Evolutionary conservation across 129 eudicot species (phyloP).

Genomic region (Saussurea involucrata): DNA sequence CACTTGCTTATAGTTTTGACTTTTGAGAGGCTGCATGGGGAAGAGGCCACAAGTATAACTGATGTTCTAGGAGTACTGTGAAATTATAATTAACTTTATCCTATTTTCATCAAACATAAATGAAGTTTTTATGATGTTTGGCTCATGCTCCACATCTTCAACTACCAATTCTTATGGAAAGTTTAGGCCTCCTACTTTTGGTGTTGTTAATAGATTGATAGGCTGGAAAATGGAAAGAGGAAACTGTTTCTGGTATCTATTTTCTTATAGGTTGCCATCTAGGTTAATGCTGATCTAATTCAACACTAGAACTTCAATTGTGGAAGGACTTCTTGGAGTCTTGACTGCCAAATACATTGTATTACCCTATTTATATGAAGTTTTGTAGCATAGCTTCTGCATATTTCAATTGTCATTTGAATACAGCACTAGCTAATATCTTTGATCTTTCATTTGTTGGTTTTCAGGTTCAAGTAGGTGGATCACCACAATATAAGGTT

Average conservation of each 20-base stretch:
- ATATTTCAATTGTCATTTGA: neutral
- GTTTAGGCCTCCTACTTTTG: neutral
- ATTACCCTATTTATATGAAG: neutral
- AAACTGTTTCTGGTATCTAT: neutral
- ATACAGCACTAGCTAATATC: neutral
- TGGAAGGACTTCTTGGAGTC: neutral
- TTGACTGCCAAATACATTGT: neutral
- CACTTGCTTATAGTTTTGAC: neutral
- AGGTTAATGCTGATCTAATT: constrained; percentile 1
- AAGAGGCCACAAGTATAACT: neutral
- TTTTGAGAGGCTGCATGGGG: neutral
- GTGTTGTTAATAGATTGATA: neutral
- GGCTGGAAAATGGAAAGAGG: neutral
- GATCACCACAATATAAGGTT: constrained; percentile 69
- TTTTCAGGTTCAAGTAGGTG: constrained; percentile 77
- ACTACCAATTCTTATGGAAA: neutral
- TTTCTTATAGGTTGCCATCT: neutral
- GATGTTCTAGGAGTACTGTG: neutral
- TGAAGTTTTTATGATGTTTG: neutral
- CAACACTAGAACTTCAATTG: neutral
- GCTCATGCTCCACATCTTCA: neutral
- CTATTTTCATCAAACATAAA: neutral
- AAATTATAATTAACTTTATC: neutral
- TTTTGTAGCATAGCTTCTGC: neutral
- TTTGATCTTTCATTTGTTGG: constrained; percentile 2